phyloP scores from a whole-genome alignment of 441 rosid species.

The Aquilaria agallochum region DNA sequence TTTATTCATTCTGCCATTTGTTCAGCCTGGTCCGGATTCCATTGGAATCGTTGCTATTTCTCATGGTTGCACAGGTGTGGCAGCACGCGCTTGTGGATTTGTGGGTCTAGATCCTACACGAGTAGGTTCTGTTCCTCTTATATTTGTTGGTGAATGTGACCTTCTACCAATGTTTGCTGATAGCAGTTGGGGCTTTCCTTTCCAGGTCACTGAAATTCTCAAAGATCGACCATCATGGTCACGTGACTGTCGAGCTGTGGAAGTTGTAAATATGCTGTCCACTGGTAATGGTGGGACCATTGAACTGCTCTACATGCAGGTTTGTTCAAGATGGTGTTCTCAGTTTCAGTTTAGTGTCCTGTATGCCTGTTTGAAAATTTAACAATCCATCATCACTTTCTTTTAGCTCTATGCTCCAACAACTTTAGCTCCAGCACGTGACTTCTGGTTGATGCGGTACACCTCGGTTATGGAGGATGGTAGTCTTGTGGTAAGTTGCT shows the following conservation, averaged over 20 bases:
- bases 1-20: neutral
- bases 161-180: neutral
- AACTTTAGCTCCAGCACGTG: slow-evolving; percentile 77
- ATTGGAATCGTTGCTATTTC: slow-evolving; percentile 88
- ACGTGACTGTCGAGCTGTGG: slow-evolving; percentile 65
- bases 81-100: slow-evolving; percentile 79
- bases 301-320: slow-evolving; percentile 74
- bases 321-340: slow-evolving; percentile 11
- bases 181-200: neutral
- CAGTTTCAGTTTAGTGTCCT: neutral
- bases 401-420: slow-evolving; percentile 68
- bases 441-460: slow-evolving; percentile 75
- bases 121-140: slow-evolving; percentile 28
- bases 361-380: slow-evolving; percentile 1
- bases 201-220: slow-evolving; percentile 67
- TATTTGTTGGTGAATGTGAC: slow-evolving; percentile 1
- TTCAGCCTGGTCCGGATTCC: slow-evolving; percentile 95
- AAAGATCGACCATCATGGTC: slow-evolving; percentile 66
- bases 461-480: slow-evolving; percentile 77
- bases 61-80: slow-evolving; percentile 72
- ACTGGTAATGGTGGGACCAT: slow-evolving; percentile 70
- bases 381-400: neutral
- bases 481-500: slow-evolving; percentile 57
- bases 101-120: slow-evolving; percentile 77
- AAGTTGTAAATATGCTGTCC: slow-evolving; percentile 54